phyloP scores from a whole-genome alignment of 495 filamentous ascomycete species.

The Ascodesmis nigricans region DNA sequence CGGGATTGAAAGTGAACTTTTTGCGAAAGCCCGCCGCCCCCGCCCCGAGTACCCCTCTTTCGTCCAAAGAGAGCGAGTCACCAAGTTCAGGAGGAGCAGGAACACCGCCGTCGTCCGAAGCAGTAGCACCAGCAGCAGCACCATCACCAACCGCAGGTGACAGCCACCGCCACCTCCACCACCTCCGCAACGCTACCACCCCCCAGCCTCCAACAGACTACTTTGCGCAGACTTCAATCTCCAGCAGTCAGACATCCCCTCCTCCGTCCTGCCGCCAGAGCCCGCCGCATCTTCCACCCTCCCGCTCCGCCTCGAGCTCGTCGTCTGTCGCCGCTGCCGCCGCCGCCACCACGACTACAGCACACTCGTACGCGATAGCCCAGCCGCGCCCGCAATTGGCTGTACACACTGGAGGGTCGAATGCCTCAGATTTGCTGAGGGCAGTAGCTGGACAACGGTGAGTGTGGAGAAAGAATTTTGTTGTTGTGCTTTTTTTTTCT shows the following conservation, averaged over 20 bases:
- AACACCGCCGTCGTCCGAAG: too few species aligned
- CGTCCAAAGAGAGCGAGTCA: too few species aligned
- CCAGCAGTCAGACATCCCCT: conserved; percentile 12
- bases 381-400: conserved; percentile 20
- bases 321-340: conserved; percentile 13
- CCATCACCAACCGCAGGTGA: too few species aligned
- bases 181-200: conserved; percentile 14
- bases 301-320: conserved; percentile 13
- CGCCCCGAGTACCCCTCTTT: conserved; percentile 13
- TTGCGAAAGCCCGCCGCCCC: conserved; percentile 14
- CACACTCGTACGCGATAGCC: conserved; percentile 16
- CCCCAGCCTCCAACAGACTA: too few species aligned
- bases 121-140: too few species aligned
- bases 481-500: background rate
- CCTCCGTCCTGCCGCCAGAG: conserved; percentile 13
- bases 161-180: too few species aligned
- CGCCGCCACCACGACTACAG: conserved; percentile 16
- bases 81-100: too few species aligned
- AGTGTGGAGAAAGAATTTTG: conserved; percentile 6
- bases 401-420: conserved; percentile 11
- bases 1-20: too few species aligned
- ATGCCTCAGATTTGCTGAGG: conserved; percentile 19
- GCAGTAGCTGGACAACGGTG: conserved; percentile 21
- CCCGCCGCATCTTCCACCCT: conserved; percentile 7
- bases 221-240: too few species aligned